Evolutionary conservation across 805 yeast genomes (phyloP).

Genomic region (Candida ascalaphidarum): DNA sequence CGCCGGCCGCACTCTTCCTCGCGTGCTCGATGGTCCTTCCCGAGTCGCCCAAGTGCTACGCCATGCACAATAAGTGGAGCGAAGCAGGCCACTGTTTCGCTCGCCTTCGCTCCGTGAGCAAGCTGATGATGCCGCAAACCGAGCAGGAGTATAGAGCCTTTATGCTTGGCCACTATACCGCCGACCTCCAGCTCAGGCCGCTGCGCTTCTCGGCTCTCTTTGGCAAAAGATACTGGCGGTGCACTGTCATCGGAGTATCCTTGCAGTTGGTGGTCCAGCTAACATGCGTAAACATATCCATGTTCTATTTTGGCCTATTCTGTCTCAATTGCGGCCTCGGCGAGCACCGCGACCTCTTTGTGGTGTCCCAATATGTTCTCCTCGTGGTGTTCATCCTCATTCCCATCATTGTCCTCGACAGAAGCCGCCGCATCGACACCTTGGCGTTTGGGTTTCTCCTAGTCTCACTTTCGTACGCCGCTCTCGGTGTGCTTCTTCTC

Average conservation of each 20-base stretch:
- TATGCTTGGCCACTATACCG: no score
- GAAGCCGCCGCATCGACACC: constrained; percentile 38
- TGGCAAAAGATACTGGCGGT: constrained; percentile 19
- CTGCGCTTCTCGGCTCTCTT: no score
- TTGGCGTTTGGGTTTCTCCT: constrained; percentile 34
- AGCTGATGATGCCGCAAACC: no score
- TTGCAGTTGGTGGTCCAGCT: constrained; percentile 36
- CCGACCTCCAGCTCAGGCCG: no score
- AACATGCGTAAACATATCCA: constrained; percentile 35
- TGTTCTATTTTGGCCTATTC: constrained; percentile 36
- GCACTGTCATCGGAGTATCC: constrained; percentile 26
- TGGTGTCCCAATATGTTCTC: constrained; percentile 33
- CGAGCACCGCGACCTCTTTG: constrained; percentile 18
- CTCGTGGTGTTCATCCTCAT: constrained; percentile 32
- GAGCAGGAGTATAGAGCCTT: no score
- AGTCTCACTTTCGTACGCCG: constrained; percentile 23
- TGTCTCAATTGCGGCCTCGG: constrained; percentile 41
- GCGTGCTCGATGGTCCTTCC: no score
- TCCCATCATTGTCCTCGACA: constrained; percentile 36
- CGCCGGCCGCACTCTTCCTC: no score
- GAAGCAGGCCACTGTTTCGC: no score
- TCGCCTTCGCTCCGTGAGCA: no score
- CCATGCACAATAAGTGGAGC: no score
- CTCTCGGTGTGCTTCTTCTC: constrained; percentile 28
- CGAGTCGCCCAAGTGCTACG: no score